Conservation (phyloP, 2,329 filamentous ascomycete species). For the Stachybotrys echinatus region DNA sequence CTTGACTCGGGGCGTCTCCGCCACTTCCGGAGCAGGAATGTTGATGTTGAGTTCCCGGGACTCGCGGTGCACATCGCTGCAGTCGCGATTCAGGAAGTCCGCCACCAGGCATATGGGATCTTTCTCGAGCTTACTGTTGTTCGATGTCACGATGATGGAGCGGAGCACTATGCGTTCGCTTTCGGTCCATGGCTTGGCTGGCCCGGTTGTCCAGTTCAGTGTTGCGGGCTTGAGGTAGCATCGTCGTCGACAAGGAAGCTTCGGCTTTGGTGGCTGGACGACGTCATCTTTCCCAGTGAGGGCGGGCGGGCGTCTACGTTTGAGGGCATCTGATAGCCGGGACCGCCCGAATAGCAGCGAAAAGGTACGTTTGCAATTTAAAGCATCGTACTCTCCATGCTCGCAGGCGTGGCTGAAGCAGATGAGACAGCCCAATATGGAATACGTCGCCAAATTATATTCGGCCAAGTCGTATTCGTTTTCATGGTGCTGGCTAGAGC, state of each 20-base stretch:
- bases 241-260: conserved; percentile 27
- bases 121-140: conserved; percentile 32
- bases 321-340: conserved; percentile 26
- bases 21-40: conserved; percentile 15
- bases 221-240: conserved; percentile 25
- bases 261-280: not conserved
- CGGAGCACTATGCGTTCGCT: conserved; percentile 43
- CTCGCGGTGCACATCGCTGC: conserved; percentile 42
- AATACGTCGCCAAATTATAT: conserved; percentile 47
- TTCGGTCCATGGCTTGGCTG: conserved; percentile 36
- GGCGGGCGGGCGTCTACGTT: conserved; percentile 14
- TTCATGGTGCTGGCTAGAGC: conserved; percentile 22
- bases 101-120: conserved; percentile 45
- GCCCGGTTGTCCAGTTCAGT: not conserved
- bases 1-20: conserved; percentile 33
- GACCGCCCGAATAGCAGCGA: conserved; percentile 31
- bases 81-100: conserved; percentile 43
- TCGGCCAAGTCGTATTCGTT: conserved; percentile 37
- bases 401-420: conserved; percentile 57
- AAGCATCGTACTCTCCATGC: conserved; percentile 54
- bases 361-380: conserved; percentile 46
- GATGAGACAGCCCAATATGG: conserved; percentile 51
- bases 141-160: conserved; percentile 36
- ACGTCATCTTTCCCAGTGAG: conserved; percentile 1
- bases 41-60: conserved; percentile 17